These are phyloP conservation scores for Lachnellula hyalina DNA, from an alignment of 2,329 filamentous ascomycete species.

Conservation along the genomic window DNA sequence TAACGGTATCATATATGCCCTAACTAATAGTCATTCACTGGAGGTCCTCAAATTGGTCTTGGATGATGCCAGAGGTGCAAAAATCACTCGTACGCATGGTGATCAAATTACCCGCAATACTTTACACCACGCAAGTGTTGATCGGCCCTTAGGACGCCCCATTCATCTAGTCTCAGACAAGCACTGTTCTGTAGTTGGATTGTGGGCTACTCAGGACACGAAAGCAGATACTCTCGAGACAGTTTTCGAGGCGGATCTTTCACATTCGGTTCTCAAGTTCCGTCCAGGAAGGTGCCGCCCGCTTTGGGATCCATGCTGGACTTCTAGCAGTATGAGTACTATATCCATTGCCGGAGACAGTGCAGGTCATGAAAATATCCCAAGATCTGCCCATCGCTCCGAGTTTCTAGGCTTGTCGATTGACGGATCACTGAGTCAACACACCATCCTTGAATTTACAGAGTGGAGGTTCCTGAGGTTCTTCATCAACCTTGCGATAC, in stretches of 20 bases:
- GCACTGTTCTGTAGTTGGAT: constrained; percentile 25
- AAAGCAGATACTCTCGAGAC: constrained; percentile 28
- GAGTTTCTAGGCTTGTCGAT: constrained; percentile 61
- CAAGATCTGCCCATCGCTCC: background rate
- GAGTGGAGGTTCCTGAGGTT: constrained; percentile 67
- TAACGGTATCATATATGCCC: constrained; percentile 42
- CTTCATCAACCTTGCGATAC: constrained; percentile 62
- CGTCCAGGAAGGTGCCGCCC: constrained; percentile 44
- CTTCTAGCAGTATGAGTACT: constrained; percentile 33
- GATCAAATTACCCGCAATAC: constrained; percentile 29
- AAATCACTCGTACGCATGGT: constrained; percentile 28
- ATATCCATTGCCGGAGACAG: constrained; percentile 24
- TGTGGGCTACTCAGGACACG: constrained; percentile 26
- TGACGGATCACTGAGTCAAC: constrained; percentile 64
- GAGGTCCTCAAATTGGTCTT: constrained; percentile 43
- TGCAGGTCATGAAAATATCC: background rate
- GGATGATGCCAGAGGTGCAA: constrained; percentile 15
- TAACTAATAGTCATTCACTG: constrained; percentile 51
- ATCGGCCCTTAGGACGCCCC: constrained; percentile 7
- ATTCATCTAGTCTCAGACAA: constrained; percentile 31
- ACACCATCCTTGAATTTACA: constrained; percentile 57
- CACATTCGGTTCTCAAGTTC: constrained; percentile 52
- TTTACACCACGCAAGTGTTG: constrained; percentile 22
- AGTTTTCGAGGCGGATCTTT: constrained; percentile 53
- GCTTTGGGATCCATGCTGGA: constrained; percentile 25